Evolutionary conservation across 1,139 yeast genomes (phyloP).

Genomic region (Lodderomyces theae): DNA sequence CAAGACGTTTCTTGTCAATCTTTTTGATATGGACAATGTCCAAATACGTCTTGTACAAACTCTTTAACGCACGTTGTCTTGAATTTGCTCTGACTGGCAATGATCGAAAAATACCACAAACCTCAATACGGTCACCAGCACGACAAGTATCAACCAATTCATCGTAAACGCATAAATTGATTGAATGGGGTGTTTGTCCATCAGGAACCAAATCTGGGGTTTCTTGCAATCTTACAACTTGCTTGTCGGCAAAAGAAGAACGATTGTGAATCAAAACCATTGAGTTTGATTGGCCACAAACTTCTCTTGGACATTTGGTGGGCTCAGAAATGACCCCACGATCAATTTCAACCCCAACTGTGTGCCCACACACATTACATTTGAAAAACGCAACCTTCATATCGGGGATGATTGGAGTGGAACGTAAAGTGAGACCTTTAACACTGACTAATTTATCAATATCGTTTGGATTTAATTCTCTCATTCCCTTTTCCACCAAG

Average conservation of each 20-base stretch:
- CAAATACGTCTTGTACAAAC: constrained; percentile 84
- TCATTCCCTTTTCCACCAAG: constrained; percentile 70
- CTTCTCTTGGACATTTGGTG: constrained; percentile 82
- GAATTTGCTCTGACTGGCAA: constrained; percentile 88
- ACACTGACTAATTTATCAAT: constrained; percentile 90
- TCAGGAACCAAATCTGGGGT: constrained; percentile 98
- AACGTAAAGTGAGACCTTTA: constrained; percentile 85
- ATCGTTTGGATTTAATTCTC: constrained; percentile 93
- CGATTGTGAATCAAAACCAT: constrained; percentile 92
- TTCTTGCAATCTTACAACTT: constrained; percentile 89
- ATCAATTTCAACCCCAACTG: constrained; percentile 88
- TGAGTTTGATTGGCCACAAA: constrained; percentile 81
- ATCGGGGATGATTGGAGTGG: constrained; percentile 93
- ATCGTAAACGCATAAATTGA: constrained; percentile 91
- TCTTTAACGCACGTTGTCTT: constrained; percentile 78
- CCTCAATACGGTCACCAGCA: constrained; percentile 96
- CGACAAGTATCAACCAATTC: constrained; percentile 91
- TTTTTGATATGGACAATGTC: constrained; percentile 93
- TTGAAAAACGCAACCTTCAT: constrained; percentile 97
- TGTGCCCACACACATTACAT: constrained; percentile 93
- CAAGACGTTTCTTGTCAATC: constrained; percentile 77
- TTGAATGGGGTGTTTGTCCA: constrained; percentile 98
- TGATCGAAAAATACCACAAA: constrained; percentile 92
- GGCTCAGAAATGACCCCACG: constrained; percentile 95
- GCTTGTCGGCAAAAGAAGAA: constrained; percentile 91